Conservation (phyloP, 1,284 basidiomycete species). For the Ganoderma multipileum region DNA sequence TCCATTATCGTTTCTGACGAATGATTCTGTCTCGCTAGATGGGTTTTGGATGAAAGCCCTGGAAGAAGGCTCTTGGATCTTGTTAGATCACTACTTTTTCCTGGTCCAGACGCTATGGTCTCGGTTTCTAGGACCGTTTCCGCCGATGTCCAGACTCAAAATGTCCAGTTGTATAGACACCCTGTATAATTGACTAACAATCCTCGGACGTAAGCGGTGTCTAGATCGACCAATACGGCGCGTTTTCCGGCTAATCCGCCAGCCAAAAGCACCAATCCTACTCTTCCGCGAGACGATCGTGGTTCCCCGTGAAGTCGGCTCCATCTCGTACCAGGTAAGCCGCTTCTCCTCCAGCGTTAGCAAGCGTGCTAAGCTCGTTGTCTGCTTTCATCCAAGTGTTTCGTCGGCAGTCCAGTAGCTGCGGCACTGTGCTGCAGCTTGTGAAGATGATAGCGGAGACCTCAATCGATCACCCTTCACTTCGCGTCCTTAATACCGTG, state of each 20-base stretch:
- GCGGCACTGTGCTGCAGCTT: conserved; percentile 73
- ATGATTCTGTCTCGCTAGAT: too few relatives aligned
- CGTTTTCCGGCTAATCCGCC: conserved; percentile 67
- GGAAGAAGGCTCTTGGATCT: too few relatives aligned
- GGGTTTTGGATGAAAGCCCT: too few relatives aligned
- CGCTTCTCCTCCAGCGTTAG: neutral
- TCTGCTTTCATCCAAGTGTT: conserved; percentile 71
- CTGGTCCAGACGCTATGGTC: too few relatives aligned
- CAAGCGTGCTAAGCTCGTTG: conserved; percentile 53
- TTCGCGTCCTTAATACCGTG: conserved; percentile 91
- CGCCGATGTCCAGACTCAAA: too few relatives aligned
- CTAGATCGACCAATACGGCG: conserved; percentile 69
- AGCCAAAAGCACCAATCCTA: conserved; percentile 68
- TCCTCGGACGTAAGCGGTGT: conserved; percentile 51
- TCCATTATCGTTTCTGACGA: neutral
- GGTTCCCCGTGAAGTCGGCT: conserved; percentile 77
- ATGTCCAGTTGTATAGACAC: too few relatives aligned
- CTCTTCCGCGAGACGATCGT: conserved; percentile 71
- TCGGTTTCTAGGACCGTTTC: too few relatives aligned
- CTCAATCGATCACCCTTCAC: conserved; percentile 76
- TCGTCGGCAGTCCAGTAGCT: conserved; percentile 52
- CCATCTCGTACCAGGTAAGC: conserved; percentile 68
- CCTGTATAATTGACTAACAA: too few relatives aligned
- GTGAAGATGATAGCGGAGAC: conserved; percentile 72
- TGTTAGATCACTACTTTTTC: too few relatives aligned